Evolutionary conservation across 164 flowering plant species (phyloP), one percentile per base, ranked within the genome.

Genomic region (Chimonanthus salicifolius): DNA sequence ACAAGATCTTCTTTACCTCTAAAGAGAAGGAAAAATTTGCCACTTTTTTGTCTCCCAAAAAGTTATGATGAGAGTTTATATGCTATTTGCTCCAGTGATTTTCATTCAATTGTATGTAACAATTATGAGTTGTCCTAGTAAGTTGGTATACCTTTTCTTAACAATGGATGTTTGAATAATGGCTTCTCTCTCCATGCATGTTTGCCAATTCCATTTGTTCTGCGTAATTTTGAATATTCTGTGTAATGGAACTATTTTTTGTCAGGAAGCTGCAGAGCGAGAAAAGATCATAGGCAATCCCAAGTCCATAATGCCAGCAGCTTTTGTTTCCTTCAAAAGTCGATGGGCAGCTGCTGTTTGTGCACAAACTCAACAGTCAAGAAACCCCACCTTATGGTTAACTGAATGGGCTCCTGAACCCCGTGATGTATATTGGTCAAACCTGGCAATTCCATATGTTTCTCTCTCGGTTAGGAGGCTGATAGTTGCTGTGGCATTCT

Each of bases 371-470:
- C 97, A 94, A 68, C 96, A 89, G 77, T 66, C 91, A 18, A 85
- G 91, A 76, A 90, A 94, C 74, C 98, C 98, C 7, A 92, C 97
- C 48, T 3, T 83, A 44, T 92, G 98, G 98, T 78, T 94, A 76
- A 94, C 98, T 8, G 92, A 90, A 21, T 90, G 97, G 96, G 97
- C 98, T 67, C 91, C 98, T 33, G 98, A 94, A 74, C 97, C 98
- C 1, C 87, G 96, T 47, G 97, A 92, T 79, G 86, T 94, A 5
- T 94, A 87, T 79, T 94, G 98, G 98, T 80, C 83, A 5, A 90
- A 92, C 76, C 78, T 94, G 72, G 92, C 97, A 20, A 88, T 94
- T 58, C 97, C 97, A 58, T 92, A 79, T 81, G 92, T 94, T 73
- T 83, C 87, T 5, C 90, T 94, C 15, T 48, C 93, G 49, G 69